A percentile compares a stretch with the other conserved stretches of the same genome.
Conservation (phyloP, 441 rosid genomes). For the Viola pubescens region DNA sequence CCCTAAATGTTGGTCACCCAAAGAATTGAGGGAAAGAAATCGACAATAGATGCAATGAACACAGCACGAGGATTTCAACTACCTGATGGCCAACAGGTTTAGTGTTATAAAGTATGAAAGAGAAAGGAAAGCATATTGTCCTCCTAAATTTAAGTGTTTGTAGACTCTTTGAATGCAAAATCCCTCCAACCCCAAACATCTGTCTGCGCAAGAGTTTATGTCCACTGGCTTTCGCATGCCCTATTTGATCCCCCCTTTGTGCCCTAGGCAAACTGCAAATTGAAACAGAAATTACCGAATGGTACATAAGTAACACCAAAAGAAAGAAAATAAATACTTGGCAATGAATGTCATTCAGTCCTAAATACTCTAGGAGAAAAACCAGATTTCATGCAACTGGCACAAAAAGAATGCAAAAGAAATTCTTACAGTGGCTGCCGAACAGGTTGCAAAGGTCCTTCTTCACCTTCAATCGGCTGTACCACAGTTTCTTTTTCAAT, state of each 20-base stretch:
- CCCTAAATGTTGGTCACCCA: background rate
- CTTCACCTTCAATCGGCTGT: slow-evolving; percentile 24
- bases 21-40: background rate
- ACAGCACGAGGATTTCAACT: slow-evolving; percentile 14
- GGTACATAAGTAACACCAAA: too few relatives aligned
- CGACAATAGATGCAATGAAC: background rate
- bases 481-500: slow-evolving; percentile 26
- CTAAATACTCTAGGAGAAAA: background rate
- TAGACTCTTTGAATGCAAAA: slow-evolving; percentile 55
- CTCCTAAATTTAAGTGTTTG: slow-evolving; percentile 48
- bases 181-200: slow-evolving; percentile 56
- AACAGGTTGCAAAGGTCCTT: slow-evolving; percentile 23
- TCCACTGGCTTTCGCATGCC: slow-evolving; percentile 29
- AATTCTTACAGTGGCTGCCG: slow-evolving; percentile 38
- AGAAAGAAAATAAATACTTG: too few relatives aligned
- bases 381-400: background rate
- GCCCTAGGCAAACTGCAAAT: slow-evolving; percentile 27
- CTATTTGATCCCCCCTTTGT: slow-evolving; percentile 24
- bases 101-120: slow-evolving; percentile 55
- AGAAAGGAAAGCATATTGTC: slow-evolving; percentile 43
- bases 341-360: too few relatives aligned
- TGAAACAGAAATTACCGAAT: background rate
- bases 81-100: slow-evolving; percentile 95
- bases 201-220: slow-evolving; percentile 27
- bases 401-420: slow-evolving; percentile 9